phyloP scores from a whole-genome alignment of 352 stramenopile genomes.

The Thalassiosira hispida region DNA sequence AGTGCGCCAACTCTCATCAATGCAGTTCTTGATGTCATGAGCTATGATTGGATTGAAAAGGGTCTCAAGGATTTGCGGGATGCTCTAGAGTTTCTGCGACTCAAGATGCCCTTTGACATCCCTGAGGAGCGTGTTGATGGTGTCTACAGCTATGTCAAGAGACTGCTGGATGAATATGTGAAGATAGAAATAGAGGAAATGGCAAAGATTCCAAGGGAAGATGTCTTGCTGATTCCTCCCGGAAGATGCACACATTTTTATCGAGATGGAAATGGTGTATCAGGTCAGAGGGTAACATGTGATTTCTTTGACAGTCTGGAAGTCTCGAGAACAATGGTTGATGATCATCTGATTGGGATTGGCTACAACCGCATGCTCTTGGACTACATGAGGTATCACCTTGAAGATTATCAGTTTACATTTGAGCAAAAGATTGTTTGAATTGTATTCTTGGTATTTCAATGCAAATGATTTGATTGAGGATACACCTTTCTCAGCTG shows the following conservation, averaged over 20 bases:
- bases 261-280: constrained; percentile 28
- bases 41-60: constrained; percentile 45
- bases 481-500: too few relatives aligned
- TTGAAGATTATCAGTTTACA: constrained; percentile 27
- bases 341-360: constrained; percentile 38
- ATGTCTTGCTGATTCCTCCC: constrained; percentile 29
- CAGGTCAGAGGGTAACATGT: constrained; percentile 21
- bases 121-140: constrained; percentile 12
- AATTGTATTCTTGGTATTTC: too few relatives aligned
- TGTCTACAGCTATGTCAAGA: constrained; percentile 15
- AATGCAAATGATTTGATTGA: too few relatives aligned
- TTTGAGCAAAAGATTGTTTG: constrained; percentile 29
- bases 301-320: constrained; percentile 41
- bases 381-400: constrained; percentile 12
- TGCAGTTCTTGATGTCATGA: constrained; percentile 46
- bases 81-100: constrained; percentile 1
- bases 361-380: constrained; percentile 33
- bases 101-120: constrained; percentile 22
- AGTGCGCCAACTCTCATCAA: constrained; percentile 34
- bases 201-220: constrained; percentile 1
- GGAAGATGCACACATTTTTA: constrained; percentile 39
- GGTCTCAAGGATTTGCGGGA: constrained; percentile 23
- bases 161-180: constrained; percentile 25
- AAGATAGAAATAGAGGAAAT: constrained; percentile 27
- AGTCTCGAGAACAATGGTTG: constrained; percentile 44